Conservation (phyloP, 202 grass and related monocot genomes). For the Schoenoplectus triqueter region DNA sequence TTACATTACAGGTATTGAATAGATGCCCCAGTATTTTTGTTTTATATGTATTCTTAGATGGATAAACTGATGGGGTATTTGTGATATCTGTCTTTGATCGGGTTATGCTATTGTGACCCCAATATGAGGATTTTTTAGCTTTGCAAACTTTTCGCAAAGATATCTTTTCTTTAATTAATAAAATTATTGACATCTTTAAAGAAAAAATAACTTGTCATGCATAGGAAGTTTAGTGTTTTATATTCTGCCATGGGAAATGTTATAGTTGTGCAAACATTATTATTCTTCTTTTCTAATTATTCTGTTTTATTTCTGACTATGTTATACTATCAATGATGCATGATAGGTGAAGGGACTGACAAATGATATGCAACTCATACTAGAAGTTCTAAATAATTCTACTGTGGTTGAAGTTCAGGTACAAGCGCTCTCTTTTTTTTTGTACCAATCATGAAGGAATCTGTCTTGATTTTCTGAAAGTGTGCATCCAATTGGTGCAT, state of each 20-base stretch:
- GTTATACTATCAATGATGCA: conserved; percentile 27
- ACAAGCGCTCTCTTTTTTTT: neutral
- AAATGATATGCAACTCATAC: conserved; percentile 31
- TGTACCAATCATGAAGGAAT: neutral
- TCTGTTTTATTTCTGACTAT: conserved; percentile 9
- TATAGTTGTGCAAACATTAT: conserved; percentile 15
- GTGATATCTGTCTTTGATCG: neutral
- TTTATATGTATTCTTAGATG: too few species aligned
- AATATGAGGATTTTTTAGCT: neutral
- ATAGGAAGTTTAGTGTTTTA: neutral
- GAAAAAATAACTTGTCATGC: too few species aligned
- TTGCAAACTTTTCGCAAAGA: too few species aligned
- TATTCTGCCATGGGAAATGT: neutral
- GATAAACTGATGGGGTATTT: neutral
- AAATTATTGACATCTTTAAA: too few species aligned
- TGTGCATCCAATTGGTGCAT: neutral
- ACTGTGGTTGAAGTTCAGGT: conserved; percentile 49
- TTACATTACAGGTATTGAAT: neutral
- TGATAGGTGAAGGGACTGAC: conserved; percentile 46
- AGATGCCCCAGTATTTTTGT: too few species aligned
- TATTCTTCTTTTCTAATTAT: neutral
- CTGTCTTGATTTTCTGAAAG: neutral
- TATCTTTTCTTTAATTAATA: too few species aligned
- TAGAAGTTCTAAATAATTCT: conserved; percentile 41
- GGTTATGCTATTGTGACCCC: neutral